Percentiles rank a stretch among this genome's conserved stretches.
Evolutionary conservation across 208 protist species (phyloP).

Genomic region (Leishmania tarentolae): DNA sequence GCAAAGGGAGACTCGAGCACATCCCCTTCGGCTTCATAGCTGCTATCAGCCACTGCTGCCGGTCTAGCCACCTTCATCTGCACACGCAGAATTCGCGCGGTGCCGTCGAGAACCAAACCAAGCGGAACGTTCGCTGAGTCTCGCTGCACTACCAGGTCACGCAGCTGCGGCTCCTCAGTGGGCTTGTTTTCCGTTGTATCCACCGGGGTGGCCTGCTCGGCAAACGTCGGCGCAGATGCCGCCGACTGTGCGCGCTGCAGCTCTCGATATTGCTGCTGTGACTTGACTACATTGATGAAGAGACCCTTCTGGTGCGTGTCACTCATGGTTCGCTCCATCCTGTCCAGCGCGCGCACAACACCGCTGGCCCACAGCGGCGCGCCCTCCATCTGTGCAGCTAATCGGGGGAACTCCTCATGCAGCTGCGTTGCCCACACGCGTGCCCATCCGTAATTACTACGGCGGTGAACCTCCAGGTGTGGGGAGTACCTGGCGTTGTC

Average conservation of each 20-base stretch:
- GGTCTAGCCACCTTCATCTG: slow-evolving; percentile 10
- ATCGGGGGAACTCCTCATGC: slow-evolving; percentile 24
- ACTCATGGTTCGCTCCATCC: slow-evolving; percentile 58
- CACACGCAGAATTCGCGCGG: slow-evolving; percentile 23
- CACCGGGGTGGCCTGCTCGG: neutral
- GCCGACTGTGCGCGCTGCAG: neutral
- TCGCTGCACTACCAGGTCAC: slow-evolving; percentile 29
- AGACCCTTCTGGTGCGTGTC: slow-evolving; percentile 40
- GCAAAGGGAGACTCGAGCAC: slow-evolving; percentile 31
- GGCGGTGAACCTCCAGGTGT: slow-evolving; percentile 20
- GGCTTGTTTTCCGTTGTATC: neutral
- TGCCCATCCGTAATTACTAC: slow-evolving; percentile 30
- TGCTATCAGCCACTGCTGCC: neutral
- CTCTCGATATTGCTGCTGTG: slow-evolving; percentile 14
- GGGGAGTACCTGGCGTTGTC: slow-evolving; percentile 21
- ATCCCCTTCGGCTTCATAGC: neutral
- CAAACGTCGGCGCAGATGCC: neutral
- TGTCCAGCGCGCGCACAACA: slow-evolving; percentile 36
- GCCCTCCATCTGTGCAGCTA: slow-evolving; percentile 57
- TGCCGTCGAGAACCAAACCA: slow-evolving; percentile 52
- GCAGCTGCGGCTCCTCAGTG: neutral
- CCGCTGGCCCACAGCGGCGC: slow-evolving; percentile 21
- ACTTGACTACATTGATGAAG: slow-evolving; percentile 51
- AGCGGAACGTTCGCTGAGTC: slow-evolving; percentile 22
- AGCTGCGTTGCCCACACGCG: slow-evolving; percentile 48